These are phyloP conservation scores for Raddia guianensis DNA, from an alignment of 176 grass and related monocot species.

Conservation along the genomic window DNA sequence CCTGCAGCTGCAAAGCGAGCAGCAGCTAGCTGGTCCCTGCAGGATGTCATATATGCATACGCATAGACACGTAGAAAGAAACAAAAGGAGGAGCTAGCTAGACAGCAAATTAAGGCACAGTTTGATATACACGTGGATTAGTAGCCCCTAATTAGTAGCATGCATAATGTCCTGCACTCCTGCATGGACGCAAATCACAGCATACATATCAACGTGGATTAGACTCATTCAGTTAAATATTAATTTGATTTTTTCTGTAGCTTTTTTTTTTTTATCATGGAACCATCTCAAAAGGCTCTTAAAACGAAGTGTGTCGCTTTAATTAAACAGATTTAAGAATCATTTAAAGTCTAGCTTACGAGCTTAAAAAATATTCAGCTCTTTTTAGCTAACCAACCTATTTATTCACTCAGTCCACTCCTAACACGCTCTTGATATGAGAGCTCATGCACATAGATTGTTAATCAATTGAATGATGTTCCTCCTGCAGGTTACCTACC, in stretches of 20 bases:
- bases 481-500: not conserved
- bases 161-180: not conserved
- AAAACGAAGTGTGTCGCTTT: too few relatives aligned
- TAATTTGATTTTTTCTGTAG: too few relatives aligned
- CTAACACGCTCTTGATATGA: too few relatives aligned
- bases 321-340: too few relatives aligned
- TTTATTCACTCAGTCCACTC: too few relatives aligned
- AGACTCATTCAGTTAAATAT: too few relatives aligned
- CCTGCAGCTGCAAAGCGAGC: not conserved
- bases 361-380: too few relatives aligned
- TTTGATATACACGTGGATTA: constrained; percentile 25
- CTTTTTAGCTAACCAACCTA: too few relatives aligned
- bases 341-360: too few relatives aligned
- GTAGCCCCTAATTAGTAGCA: not conserved
- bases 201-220: too few relatives aligned
- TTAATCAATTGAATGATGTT: not conserved
- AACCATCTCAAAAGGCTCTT: too few relatives aligned
- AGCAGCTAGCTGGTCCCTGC: not conserved
- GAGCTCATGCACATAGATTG: too few relatives aligned
- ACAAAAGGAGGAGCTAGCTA: not conserved
- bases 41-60: not conserved
- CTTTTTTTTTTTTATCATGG: not conserved
- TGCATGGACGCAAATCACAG: not conserved
- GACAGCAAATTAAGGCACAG: constrained; percentile 10
- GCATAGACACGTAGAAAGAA: constrained; percentile 13